Evolutionary conservation across 129 eudicot genomes (phyloP).

Genomic region (Sambucus nigra): DNA sequence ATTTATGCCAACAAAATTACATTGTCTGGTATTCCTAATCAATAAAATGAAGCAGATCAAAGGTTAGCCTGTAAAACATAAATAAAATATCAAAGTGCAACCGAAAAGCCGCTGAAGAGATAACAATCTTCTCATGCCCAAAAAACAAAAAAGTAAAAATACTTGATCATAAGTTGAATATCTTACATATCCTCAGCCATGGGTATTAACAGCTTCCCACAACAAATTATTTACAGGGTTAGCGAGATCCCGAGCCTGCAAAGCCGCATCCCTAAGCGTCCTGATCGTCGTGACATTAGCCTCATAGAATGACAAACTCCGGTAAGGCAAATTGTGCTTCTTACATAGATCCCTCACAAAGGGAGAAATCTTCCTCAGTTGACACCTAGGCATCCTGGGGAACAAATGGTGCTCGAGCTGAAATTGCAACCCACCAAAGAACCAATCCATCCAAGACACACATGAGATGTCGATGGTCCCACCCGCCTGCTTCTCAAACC

Average conservation of each 20-base stretch:
- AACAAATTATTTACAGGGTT: constrained; percentile 1
- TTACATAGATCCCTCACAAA: constrained; percentile 20
- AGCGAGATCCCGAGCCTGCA: constrained; percentile 21
- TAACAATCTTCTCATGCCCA: not conserved
- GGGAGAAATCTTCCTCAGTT: constrained; percentile 22
- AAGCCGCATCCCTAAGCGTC: constrained; percentile 22
- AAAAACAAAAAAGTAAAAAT: too few species aligned
- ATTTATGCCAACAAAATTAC: not conserved
- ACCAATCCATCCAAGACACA: constrained; percentile 32
- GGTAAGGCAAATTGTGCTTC: constrained; percentile 32
- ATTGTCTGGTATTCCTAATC: not conserved
- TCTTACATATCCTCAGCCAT: constrained; percentile 18
- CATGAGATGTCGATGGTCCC: constrained; percentile 30
- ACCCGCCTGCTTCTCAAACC: constrained; percentile 28
- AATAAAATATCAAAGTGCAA: not conserved
- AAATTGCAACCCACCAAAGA: constrained; percentile 32
- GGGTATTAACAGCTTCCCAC: constrained; percentile 26
- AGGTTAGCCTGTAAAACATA: not conserved
- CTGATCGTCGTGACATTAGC: constrained; percentile 19
- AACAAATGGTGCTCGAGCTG: constrained; percentile 32
- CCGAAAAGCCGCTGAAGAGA: not conserved
- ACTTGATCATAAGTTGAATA: too few species aligned
- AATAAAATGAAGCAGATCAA: too few species aligned
- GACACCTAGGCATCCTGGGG: constrained; percentile 29
- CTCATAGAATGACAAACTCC: constrained; percentile 11